These are phyloP conservation scores for Penicillium sumatraense DNA, from an alignment of 2,329 filamentous ascomycete species.

Conservation along the genomic window DNA sequence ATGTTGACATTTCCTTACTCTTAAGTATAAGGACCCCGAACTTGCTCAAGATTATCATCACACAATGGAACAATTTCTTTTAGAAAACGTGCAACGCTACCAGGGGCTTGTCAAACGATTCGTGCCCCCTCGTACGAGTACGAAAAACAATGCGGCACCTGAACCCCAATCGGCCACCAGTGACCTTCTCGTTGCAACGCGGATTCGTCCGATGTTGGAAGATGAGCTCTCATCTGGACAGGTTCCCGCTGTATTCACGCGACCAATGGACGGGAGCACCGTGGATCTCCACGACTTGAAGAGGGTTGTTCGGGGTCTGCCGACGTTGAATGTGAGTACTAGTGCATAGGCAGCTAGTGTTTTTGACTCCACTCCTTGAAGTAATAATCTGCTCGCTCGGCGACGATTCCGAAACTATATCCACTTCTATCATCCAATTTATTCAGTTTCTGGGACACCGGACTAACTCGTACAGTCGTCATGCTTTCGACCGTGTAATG, in stretches of 20 bases:
- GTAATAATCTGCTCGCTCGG: not conserved
- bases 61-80: constrained; percentile 13
- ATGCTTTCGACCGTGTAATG: constrained; percentile 35
- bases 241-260: constrained; percentile 14
- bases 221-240: constrained; percentile 17
- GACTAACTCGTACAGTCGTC: constrained; percentile 9
- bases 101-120: constrained; percentile 14
- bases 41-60: not conserved
- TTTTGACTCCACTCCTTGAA: not conserved
- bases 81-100: constrained; percentile 12
- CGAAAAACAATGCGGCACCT: not conserved
- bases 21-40: not conserved
- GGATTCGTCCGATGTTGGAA: constrained; percentile 18
- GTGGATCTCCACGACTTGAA: constrained; percentile 20
- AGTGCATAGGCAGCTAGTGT: too few species aligned
- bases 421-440: not conserved
- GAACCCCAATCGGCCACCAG: not conserved
- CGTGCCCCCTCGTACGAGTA: not conserved
- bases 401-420: not conserved
- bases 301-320: constrained; percentile 13
- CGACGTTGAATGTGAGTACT: constrained; percentile 17
- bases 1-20: too few species aligned
- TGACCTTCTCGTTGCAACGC: constrained; percentile 14
- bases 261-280: constrained; percentile 6
- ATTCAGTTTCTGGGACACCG: not conserved